Base-by-base conservation (phyloP, 148 eudicot species). In the Rhododendron vialii region DNA sequence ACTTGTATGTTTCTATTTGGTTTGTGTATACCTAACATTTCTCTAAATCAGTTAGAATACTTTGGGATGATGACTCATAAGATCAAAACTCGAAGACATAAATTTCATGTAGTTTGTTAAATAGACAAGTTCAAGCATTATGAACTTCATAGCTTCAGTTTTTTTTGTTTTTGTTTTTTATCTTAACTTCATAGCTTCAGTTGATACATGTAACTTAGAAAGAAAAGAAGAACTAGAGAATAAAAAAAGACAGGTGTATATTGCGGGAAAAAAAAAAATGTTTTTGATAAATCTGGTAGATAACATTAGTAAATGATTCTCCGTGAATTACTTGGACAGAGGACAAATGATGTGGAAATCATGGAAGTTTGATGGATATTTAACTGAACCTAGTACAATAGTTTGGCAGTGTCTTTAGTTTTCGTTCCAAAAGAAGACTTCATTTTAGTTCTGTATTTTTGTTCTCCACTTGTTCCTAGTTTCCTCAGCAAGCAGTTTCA, bases 401-500 rank as follows among this genome's bases (percentile, higher is more conserved):
- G 53, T 74, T 5, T 5, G 22, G 43, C 3, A 35, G 43, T 35
- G 1, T 24, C 10, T 47, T 77, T 41, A 77, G 80, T 38, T 9
- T 77, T 77, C 9, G 22, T 77, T 77, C 26, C 80, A 77, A 77
- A 77, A 77, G 11, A 41, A 76, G 20, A 38, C 20, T 76, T n/a
- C 48, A 76, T 24, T 48, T 47, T 26, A 26, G 82, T 47, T 26
- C 61, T 48, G 18, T 79, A 71, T 47, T 79, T 79, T 11, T 28
- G 45, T 47, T 47, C 50, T 47, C 50, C 50, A 47, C 50, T 47
- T 47, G 50, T 47, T 47, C 50, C 50, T 47, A 41, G 71, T 57
- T 36, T 82, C n/a, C 84, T 82, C 30, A 59, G 71, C 73, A 57
- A 82, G 33, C 71, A 65, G 71, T 65, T 65, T 65, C 71, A n/a